These are phyloP conservation scores for Solanum pennellii DNA, from an alignment of 257 asterid species.

Conservation along the genomic window DNA sequence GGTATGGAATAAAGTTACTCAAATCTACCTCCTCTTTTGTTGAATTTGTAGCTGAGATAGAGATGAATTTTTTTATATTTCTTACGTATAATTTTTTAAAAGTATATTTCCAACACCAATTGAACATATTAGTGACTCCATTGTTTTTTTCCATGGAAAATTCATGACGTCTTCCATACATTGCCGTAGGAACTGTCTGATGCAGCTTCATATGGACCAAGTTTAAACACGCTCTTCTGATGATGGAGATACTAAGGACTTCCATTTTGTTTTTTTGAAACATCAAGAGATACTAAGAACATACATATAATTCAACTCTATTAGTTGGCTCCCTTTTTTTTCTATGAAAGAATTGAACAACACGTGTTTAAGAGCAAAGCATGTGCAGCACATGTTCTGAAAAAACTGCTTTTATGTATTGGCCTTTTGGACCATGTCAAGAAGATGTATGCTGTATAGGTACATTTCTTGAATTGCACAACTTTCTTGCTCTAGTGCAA, in stretches of 20 bases:
- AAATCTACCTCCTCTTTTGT: not conserved
- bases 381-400: not conserved
- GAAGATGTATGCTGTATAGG: not conserved
- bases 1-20: not conserved
- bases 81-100: not conserved
- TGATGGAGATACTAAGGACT: not conserved
- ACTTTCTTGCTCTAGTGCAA: not conserved
- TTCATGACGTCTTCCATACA: not conserved
- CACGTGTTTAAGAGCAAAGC: not conserved
- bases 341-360: not conserved
- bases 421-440: not conserved
- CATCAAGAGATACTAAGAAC: not conserved
- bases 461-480: not conserved
- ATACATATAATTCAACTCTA: not conserved
- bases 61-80: not conserved
- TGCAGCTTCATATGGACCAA: not conserved
- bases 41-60: not conserved
- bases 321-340: not conserved
- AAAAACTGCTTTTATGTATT: not conserved
- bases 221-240: not conserved
- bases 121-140: not conserved
- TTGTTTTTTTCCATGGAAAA: not conserved
- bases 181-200: not conserved
- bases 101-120: not conserved
- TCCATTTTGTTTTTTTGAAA: not conserved